Evolutionary conservation across 148 eudicot species (phyloP).

Genomic region (Heliosperma pusillum): DNA sequence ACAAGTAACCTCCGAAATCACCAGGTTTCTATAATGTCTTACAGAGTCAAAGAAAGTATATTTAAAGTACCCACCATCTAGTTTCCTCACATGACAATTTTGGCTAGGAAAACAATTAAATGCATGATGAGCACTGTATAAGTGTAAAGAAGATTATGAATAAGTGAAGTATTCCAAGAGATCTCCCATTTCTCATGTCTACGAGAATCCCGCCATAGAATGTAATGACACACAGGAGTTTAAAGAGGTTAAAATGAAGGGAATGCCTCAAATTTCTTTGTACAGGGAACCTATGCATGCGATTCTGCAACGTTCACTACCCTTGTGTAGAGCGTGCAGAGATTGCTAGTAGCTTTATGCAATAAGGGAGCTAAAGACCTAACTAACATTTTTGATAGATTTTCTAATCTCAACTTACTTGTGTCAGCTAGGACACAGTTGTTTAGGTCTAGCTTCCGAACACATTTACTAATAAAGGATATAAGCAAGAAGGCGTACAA

Average conservation of each 20-base stretch:
- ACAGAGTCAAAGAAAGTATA: neutral
- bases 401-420: neutral
- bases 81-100: neutral
- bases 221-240: neutral
- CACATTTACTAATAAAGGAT: neutral
- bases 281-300: neutral
- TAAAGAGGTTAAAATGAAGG: neutral
- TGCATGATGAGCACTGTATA: neutral
- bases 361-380: neutral
- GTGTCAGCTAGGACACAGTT: neutral
- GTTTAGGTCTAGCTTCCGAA: neutral
- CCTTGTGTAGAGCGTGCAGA: neutral
- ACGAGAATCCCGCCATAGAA: neutral
- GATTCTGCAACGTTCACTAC: conserved; percentile 3
- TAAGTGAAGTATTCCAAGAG: neutral
- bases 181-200: neutral
- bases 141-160: neutral
- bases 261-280: neutral
- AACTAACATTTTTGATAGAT: neutral
- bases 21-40: neutral
- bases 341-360: neutral
- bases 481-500: neutral
- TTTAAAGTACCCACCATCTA: neutral
- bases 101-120: neutral
- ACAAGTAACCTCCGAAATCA: neutral